Evolutionary conservation across 768 basidiomycete species (phyloP), one percentile per base, ranked within the genome.

Genomic region (Heimioporus sp.): DNA sequence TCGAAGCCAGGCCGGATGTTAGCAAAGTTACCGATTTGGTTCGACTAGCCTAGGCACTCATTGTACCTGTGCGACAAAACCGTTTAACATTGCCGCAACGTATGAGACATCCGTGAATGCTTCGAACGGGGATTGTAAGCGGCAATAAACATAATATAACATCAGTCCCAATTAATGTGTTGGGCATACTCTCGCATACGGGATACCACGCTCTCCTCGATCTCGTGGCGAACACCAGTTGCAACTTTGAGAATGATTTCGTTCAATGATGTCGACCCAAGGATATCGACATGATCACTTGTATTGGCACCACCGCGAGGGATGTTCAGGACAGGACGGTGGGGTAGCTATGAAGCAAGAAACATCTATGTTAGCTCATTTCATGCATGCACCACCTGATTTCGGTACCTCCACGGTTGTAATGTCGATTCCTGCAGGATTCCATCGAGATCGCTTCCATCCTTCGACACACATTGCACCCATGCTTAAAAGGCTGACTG

Each of bases 381-480:
- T 9, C 32, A 12, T 15, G 35, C 43, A 39, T 20, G 52, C 35
- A 43, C 36, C 40, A 36, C n/a, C 37, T 30, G 35, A 17, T 48
- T 43, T 7, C 58, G 74, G 56, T 59, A 93, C 89, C 81, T 95
- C 92, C 50, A 94, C 83, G 15, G 94, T 96, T 21, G 85, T 82
- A 43, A 98, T 73, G 59, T 83, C 80, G 64, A 97, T 92, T n/a
- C 87, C 80, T 12, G 83, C 87, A 1, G 96, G 96, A 68, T 98
- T 98, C 92, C 92, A 98, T 48, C 85, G 76, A 55, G 79, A 79
- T 51, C 85, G 76, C 68, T 89, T 90, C 96, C 95, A 97, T 8
- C 95, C 96, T 64, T 93, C 92, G 11, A 89, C 86, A 62, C 96
- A 98, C 93, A 98, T 97, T n/a, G 90, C 84, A 15, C 94, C 96